Conservation (phyloP, 441 rosid species). For the Erodium texanum region DNA sequence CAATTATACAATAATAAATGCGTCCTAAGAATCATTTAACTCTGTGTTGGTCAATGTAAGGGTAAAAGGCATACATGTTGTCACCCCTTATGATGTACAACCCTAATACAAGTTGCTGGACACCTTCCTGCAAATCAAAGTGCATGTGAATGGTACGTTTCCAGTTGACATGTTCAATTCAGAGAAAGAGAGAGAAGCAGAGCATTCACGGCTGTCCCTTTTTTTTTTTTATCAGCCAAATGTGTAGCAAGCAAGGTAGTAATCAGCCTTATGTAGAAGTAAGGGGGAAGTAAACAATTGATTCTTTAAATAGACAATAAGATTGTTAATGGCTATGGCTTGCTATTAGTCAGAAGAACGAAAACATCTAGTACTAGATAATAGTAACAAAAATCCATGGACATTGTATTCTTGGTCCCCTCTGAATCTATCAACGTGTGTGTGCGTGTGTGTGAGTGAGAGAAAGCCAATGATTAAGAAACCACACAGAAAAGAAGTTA, state of each 20-base stretch:
- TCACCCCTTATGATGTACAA: conserved; percentile 93
- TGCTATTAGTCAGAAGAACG: too few relatives aligned
- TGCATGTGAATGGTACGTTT: neutral
- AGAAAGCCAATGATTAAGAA: neutral
- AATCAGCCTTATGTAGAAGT: too few relatives aligned
- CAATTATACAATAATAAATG: neutral
- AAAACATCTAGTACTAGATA: too few relatives aligned
- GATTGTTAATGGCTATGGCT: too few relatives aligned
- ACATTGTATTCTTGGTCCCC: too few relatives aligned
- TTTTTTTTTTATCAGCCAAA: too few relatives aligned
- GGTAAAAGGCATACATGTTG: conserved; percentile 48
- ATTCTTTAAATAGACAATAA: too few relatives aligned
- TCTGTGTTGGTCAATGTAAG: neutral
- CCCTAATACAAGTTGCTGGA: conserved; percentile 82
- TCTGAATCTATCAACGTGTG: too few relatives aligned
- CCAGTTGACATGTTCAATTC: neutral
- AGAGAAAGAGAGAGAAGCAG: neutral
- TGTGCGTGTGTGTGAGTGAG: neutral
- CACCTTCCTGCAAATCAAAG: conserved; percentile 66
- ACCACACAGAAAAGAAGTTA: neutral
- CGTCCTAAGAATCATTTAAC: neutral
- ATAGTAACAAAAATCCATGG: too few relatives aligned
- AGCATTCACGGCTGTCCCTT: too few relatives aligned
- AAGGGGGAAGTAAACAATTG: too few relatives aligned
- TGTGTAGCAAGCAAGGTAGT: too few relatives aligned